A percentile compares a stretch with the other conserved stretches of the same genome.
These are phyloP conservation scores for Phytophthora megakarya DNA, from an alignment of 352 stramenopile species.

Conservation along the genomic window DNA sequence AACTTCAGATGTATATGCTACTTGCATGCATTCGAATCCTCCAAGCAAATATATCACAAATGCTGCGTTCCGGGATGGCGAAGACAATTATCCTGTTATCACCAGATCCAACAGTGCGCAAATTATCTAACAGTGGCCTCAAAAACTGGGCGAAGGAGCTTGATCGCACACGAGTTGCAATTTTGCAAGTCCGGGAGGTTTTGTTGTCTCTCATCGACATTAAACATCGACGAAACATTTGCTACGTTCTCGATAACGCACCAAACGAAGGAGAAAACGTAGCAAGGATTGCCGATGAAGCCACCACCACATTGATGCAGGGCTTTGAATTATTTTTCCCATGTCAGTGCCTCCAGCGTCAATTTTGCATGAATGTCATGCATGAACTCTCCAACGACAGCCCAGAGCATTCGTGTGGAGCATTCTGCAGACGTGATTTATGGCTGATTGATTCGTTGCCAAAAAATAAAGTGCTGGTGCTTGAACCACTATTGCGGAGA, in stretches of 20 bases:
- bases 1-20: conserved; percentile 71
- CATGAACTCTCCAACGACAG: conserved; percentile 13
- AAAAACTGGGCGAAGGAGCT: conserved; percentile 27
- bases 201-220: conserved; percentile 44
- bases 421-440: conserved; percentile 25
- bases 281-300: conserved; percentile 43
- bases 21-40: conserved; percentile 71
- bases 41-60: conserved; percentile 73
- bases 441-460: conserved; percentile 29
- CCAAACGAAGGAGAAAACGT: conserved; percentile 28
- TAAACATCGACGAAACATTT: conserved; percentile 31
- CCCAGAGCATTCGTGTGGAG: conserved; percentile 14
- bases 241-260: conserved; percentile 22
- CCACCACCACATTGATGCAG: conserved; percentile 68
- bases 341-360: conserved; percentile 64
- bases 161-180: conserved; percentile 14
- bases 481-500: conserved; percentile 62
- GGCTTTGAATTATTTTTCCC: conserved; percentile 91
- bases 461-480: conserved; percentile 45
- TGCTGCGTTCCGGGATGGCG: conserved; percentile 63
- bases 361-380: conserved; percentile 61
- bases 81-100: conserved; percentile 40
- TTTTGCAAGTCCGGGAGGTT: conserved; percentile 41
- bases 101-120: not conserved
- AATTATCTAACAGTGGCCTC: not conserved